Evolutionary conservation across 1,284 basidiomycete species (phyloP).

Genomic region (Pholiota adiposa): DNA sequence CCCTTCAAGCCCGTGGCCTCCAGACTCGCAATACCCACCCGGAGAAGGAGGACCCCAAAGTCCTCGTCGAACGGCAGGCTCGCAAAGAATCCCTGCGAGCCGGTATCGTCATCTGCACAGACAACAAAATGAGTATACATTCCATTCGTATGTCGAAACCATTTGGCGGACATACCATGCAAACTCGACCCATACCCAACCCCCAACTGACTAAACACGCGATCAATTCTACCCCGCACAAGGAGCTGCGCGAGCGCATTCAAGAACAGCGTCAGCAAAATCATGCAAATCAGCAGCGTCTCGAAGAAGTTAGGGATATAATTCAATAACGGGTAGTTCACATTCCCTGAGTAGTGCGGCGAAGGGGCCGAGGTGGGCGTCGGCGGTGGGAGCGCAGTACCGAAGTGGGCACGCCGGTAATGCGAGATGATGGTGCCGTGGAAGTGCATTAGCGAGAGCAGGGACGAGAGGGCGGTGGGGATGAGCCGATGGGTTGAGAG

Average conservation of each 20-base stretch:
- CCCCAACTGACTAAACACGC: slow-evolving; percentile 40
- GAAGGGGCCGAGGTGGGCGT: slow-evolving; percentile 10
- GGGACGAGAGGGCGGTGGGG: slow-evolving; percentile 64
- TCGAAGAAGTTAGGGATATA: slow-evolving; percentile 75
- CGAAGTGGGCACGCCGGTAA: slow-evolving; percentile 27
- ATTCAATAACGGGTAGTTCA: slow-evolving; percentile 66
- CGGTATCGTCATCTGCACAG: slow-evolving; percentile 17
- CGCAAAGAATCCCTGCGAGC: slow-evolving; percentile 23
- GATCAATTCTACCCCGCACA: slow-evolving; percentile 48
- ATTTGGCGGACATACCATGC: slow-evolving; percentile 9
- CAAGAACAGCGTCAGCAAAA: slow-evolving; percentile 58
- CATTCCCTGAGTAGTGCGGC: slow-evolving; percentile 8
- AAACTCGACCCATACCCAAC: slow-evolving; percentile 21
- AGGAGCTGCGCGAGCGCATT: slow-evolving; percentile 68
- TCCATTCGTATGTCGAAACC: not conserved
- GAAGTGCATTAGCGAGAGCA: slow-evolving; percentile 67
- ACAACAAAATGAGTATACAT: not conserved
- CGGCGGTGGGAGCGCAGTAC: not conserved
- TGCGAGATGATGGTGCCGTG: slow-evolving; percentile 57
- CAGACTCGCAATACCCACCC: slow-evolving; percentile 72
- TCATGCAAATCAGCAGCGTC: slow-evolving; percentile 57
- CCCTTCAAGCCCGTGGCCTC: slow-evolving; percentile 74
- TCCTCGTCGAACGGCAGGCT: slow-evolving; percentile 65
- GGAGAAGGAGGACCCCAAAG: slow-evolving; percentile 69
- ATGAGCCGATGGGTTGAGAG: slow-evolving; percentile 66